These are phyloP conservation scores for Lepraria neglecta DNA, from an alignment of 495 filamentous ascomycete genomes.

Conservation along the genomic window DNA sequence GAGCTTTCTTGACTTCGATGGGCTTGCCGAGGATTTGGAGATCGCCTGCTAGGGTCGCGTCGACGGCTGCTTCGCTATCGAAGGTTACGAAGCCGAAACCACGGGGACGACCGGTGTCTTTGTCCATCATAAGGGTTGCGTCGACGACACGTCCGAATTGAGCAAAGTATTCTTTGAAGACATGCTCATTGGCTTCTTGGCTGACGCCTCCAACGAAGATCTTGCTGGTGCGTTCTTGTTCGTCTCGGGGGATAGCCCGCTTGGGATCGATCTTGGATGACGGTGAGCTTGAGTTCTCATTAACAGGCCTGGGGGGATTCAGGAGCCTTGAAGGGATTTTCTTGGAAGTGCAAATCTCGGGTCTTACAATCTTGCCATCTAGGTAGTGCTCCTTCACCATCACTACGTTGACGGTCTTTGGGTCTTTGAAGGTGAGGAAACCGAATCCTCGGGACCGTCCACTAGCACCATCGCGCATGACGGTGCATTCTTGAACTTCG, in stretches of 20 bases:
- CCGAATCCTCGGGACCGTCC: conserved; percentile 94
- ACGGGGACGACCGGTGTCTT: conserved; percentile 90
- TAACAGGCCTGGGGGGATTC: conserved; percentile 9
- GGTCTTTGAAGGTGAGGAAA: conserved; percentile 95
- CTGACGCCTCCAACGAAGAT: conserved; percentile 98
- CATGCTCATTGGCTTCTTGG: conserved; percentile 89
- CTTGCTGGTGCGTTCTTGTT: conserved; percentile 95
- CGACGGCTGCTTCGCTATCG: conserved; percentile 90
- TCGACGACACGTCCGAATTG: conserved; percentile 95
- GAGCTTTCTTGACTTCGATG: conserved; percentile 97
- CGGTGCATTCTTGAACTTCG: conserved; percentile 94
- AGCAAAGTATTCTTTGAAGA: conserved; percentile 94
- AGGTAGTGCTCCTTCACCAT: conserved; percentile 99
- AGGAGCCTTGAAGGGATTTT: conserved; percentile 17
- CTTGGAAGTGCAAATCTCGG: conserved; percentile 17
- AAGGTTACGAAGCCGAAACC: conserved; percentile 99
- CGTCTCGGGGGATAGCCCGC: conserved; percentile 92
- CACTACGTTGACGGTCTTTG: conserved; percentile 94
- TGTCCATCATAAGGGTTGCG: conserved; percentile 99
- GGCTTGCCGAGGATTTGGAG: conserved; percentile 89
- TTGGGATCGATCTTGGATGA: conserved; percentile 84
- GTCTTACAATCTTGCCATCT: conserved; percentile 92
- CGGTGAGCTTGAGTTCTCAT: conserved; percentile 27
- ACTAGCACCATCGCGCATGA: conserved; percentile 93
- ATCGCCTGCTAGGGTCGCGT: conserved; percentile 70